Conservation (phyloP, 2,329 filamentous ascomycete species). For the Zymoseptoria ardabiliae region DNA sequence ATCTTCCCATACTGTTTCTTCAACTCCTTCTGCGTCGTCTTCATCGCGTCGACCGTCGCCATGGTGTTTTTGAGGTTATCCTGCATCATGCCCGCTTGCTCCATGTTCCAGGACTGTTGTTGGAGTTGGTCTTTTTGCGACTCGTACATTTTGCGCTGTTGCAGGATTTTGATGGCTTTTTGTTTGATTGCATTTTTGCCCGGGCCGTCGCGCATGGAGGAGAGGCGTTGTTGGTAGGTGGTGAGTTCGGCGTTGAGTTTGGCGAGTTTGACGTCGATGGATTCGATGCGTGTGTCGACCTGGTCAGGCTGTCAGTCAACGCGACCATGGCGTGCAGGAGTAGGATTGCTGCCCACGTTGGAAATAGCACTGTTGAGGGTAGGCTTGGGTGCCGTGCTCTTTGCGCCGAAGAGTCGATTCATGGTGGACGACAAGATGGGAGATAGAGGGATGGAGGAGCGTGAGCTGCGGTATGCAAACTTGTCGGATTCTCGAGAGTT, state of each 20-base stretch:
- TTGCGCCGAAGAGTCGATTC: constrained; percentile 93
- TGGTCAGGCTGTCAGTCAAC: constrained; percentile 33
- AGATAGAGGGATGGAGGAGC: background rate
- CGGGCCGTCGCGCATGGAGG: constrained; percentile 90
- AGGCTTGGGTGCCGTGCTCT: constrained; percentile 80
- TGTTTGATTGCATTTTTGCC: constrained; percentile 89
- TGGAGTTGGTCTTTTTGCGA: constrained; percentile 88
- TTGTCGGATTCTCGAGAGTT: background rate
- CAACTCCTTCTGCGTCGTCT: constrained; percentile 89
- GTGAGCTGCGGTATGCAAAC: background rate
- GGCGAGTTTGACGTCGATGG: constrained; percentile 89
- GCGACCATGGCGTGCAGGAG: constrained; percentile 1
- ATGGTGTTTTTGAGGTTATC: constrained; percentile 98
- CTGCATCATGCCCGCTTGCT: constrained; percentile 96
- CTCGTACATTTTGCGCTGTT: constrained; percentile 92
- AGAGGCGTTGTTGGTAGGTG: constrained; percentile 78
- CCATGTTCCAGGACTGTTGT: constrained; percentile 97
- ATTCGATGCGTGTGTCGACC: constrained; percentile 74
- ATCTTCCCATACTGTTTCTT: constrained; percentile 95
- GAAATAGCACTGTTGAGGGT: constrained; percentile 75
- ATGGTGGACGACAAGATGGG: constrained; percentile 44
- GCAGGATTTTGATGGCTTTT: constrained; percentile 88
- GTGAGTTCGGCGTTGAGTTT: constrained; percentile 84
- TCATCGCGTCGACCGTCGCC: constrained; percentile 96
- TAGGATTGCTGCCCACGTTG: constrained; percentile 49